Evolutionary conservation across 164 flowering plant species (phyloP).

Genomic region (Warburgia ugandensis): DNA sequence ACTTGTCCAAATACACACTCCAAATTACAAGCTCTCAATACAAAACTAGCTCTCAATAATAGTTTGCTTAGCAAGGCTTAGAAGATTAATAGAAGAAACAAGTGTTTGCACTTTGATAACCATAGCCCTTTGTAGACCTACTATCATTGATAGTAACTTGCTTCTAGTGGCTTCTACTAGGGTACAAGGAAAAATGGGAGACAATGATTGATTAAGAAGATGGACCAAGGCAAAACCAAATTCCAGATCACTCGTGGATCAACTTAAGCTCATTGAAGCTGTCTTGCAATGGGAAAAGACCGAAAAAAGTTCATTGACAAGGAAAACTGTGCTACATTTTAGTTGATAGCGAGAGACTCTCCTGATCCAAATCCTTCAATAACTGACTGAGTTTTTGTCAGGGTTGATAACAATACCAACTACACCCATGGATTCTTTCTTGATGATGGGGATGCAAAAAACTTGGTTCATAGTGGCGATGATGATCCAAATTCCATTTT

Average conservation of each 20-base stretch:
- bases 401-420: constrained; percentile 67
- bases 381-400: constrained; percentile 65
- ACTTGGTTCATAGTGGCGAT: not conserved
- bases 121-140: too few relatives aligned
- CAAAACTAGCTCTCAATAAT: too few relatives aligned
- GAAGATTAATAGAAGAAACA: too few relatives aligned
- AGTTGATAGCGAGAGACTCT: constrained; percentile 66
- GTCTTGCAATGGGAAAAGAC: constrained; percentile 18
- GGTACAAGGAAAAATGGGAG: not conserved
- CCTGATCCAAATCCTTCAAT: constrained; percentile 48
- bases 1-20: too few relatives aligned
- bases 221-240: not conserved
- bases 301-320: constrained; percentile 89
- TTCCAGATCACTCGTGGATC: too few relatives aligned
- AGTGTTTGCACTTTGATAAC: too few relatives aligned
- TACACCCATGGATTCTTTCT: constrained; percentile 22
- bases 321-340: constrained; percentile 84
- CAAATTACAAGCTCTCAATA: too few relatives aligned
- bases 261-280: too few relatives aligned
- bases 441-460: not conserved
- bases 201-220: not conserved
- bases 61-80: too few relatives aligned
- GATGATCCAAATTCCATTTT: constrained; percentile 58
- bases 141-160: too few relatives aligned
- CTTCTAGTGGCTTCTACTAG: too few relatives aligned